These are phyloP conservation scores for Mentha longifolia DNA, from an alignment of 257 asterid species.

Conservation along the genomic window DNA sequence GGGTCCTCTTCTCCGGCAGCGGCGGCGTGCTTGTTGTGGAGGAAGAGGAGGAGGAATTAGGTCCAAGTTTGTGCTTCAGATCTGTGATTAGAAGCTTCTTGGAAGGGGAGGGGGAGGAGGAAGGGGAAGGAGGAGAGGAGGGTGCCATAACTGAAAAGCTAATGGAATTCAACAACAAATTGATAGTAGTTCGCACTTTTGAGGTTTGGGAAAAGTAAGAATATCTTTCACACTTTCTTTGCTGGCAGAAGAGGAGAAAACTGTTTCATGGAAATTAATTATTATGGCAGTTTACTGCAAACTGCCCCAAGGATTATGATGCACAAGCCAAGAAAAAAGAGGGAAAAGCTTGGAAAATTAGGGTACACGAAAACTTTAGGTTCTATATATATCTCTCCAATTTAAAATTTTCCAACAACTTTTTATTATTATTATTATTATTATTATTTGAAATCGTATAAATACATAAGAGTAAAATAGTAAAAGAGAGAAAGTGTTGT, in stretches of 20 bases:
- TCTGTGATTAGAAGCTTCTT: conserved; percentile 43
- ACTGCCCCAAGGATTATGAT: background rate
- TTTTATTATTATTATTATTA: too few species aligned
- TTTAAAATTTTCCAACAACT: background rate
- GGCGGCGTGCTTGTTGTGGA: conserved; percentile 37
- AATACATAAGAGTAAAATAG: too few species aligned
- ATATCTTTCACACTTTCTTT: background rate
- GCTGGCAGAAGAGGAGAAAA: background rate
- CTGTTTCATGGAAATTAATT: background rate
- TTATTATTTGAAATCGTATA: too few species aligned
- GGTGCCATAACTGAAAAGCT: conserved; percentile 36
- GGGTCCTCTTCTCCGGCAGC: conserved; percentile 55
- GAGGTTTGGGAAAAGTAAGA: background rate
- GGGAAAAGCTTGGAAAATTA: background rate
- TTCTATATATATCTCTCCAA: background rate
- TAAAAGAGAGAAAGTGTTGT: too few species aligned
- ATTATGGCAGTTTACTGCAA: background rate
- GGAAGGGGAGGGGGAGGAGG: conserved; percentile 43
- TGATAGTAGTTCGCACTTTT: background rate
- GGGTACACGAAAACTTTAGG: background rate
- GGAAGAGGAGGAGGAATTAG: conserved; percentile 47
- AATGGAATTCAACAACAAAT: conserved; percentile 19
- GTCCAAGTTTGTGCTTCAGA: conserved; percentile 38
- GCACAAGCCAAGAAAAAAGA: background rate
- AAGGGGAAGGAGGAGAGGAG: conserved; percentile 36